Conservation (phyloP, 139 green algal genomes). For the Gonium pectorale region DNA sequence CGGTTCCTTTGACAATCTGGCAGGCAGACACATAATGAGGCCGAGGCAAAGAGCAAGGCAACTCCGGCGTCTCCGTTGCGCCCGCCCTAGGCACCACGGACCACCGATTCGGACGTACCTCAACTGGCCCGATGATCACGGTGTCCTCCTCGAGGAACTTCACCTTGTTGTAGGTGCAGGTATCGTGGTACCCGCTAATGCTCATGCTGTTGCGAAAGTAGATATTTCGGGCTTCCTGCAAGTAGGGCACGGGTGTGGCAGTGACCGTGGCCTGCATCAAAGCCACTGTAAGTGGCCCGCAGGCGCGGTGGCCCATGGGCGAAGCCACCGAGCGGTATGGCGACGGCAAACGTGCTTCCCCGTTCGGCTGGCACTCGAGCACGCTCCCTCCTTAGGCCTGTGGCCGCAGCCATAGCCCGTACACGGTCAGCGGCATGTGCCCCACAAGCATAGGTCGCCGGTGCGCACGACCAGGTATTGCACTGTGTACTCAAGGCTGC, state of each 20-base stretch:
- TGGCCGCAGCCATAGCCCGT: not conserved
- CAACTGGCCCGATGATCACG: not conserved
- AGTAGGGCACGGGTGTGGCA: no score
- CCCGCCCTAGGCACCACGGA: not conserved
- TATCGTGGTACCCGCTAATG: not conserved
- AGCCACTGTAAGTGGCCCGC: no score
- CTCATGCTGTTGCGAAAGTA: not conserved
- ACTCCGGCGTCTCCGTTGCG: not conserved
- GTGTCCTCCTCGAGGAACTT: not conserved
- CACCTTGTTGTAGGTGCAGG: conserved; percentile 26
- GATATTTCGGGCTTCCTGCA: not conserved
- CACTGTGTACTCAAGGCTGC: not conserved
- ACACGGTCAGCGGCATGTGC: no score
- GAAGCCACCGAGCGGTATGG: not conserved
- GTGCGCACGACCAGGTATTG: not conserved
- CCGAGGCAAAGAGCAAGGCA: not conserved
- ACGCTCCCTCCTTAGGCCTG: not conserved
- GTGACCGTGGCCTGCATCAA: no score
- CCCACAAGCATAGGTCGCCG: no score
- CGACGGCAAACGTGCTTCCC: not conserved
- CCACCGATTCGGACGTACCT: not conserved
- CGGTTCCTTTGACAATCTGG: not conserved
- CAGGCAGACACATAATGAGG: not conserved
- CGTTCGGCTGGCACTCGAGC: no score
- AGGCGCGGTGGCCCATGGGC: no score